Conservation (phyloP, 83 land plant genomes). For the Picea mariana region DNA sequence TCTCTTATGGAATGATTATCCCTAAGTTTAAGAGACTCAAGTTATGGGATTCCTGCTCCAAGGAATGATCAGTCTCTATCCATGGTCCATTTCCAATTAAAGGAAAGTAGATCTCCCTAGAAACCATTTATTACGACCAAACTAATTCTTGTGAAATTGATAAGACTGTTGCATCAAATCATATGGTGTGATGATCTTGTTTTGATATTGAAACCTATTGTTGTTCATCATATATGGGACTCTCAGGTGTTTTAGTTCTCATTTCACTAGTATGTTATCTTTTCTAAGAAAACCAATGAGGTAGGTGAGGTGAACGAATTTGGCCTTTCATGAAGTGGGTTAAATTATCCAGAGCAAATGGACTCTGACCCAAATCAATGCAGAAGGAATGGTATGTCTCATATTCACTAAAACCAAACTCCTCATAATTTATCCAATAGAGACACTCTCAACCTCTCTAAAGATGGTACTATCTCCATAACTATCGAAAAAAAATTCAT, state of each 20-base stretch:
- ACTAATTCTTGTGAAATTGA: slow-evolving; percentile 57
- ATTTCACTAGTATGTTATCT: slow-evolving; percentile 32
- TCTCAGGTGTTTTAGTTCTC: slow-evolving; percentile 19
- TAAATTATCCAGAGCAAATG: slow-evolving; percentile 46
- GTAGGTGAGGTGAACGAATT: slow-evolving; percentile 52
- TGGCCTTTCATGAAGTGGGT: slow-evolving; percentile 36
- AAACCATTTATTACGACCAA: slow-evolving; percentile 24
- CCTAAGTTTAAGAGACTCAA: background rate
- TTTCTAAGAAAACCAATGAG: slow-evolving; percentile 52
- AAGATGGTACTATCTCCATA: slow-evolving; percentile 63
- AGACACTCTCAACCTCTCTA: slow-evolving; percentile 70
- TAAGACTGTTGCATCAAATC: slow-evolving; percentile 74
- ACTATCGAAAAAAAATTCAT: no score
- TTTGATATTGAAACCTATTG: background rate
- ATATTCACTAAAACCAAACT: slow-evolving; percentile 80
- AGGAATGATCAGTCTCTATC: slow-evolving; percentile 6
- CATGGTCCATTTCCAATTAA: slow-evolving; percentile 30
- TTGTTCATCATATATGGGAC: slow-evolving; percentile 44
- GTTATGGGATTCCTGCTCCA: background rate
- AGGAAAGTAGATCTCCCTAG: background rate
- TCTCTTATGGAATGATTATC: no score
- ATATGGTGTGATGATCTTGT: slow-evolving; percentile 36
- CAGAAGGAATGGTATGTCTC: slow-evolving; percentile 69
- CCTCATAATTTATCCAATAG: slow-evolving; percentile 72
- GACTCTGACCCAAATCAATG: slow-evolving; percentile 83